phyloP scores from a whole-genome alignment of 768 basidiomycete species.

The Boletus eberwhitei region DNA sequence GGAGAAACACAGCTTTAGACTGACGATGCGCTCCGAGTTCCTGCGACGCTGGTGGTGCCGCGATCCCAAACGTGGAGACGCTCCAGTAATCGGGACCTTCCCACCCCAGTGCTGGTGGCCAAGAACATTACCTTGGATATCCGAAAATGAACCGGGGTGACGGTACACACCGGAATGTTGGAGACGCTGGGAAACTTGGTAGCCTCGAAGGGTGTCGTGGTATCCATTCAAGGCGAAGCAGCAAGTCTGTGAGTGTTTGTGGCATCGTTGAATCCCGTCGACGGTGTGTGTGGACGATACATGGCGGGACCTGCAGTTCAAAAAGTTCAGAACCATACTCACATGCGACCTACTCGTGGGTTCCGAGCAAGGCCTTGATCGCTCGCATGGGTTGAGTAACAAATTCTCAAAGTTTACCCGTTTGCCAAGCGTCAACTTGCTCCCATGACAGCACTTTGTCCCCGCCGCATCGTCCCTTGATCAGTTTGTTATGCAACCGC shows the following conservation, averaged over 20 bases:
- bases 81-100: background rate
- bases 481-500: background rate
- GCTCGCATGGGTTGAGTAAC: background rate
- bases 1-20: background rate
- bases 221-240: background rate
- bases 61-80: background rate
- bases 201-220: background rate
- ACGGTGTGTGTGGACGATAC: background rate
- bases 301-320: background rate
- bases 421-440: background rate
- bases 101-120: background rate
- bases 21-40: too few species aligned
- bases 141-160: background rate
- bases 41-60: background rate
- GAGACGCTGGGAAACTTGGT: background rate
- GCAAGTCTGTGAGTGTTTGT: background rate
- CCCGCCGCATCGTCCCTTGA: slow-evolving; percentile 8
- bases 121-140: too few species aligned
- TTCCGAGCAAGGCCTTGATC: background rate
- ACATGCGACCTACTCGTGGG: background rate
- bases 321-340: background rate
- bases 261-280: background rate
- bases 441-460: background rate
- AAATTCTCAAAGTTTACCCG: background rate
- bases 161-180: background rate